Evolutionary conservation across 140 eudicot genomes (phyloP).

Genomic region (Oenanthe javanica): DNA sequence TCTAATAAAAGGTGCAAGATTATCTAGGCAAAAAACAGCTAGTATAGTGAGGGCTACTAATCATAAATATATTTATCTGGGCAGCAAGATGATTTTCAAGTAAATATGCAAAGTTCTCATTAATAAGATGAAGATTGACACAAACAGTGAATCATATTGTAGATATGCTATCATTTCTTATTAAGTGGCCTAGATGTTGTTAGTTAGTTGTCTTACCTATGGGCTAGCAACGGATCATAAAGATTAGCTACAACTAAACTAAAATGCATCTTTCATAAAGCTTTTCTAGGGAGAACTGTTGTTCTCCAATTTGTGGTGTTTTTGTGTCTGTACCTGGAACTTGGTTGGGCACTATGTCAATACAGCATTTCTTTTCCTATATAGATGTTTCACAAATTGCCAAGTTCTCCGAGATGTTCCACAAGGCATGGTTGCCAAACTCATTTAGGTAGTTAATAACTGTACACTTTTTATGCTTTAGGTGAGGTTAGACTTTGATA

Average conservation of each 20-base stretch:
- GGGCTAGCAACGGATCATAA: background rate
- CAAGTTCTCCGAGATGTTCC: background rate
- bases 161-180: background rate
- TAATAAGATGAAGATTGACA: background rate
- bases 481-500: background rate
- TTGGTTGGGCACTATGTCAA: constrained; percentile 9
- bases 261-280: background rate
- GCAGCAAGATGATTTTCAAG: background rate
- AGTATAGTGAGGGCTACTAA: background rate
- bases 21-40: background rate
- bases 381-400: background rate
- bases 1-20: background rate
- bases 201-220: constrained; percentile 1
- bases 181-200: background rate
- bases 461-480: background rate
- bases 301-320: constrained; percentile 5
- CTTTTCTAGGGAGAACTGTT: constrained; percentile 1
- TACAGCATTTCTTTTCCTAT: background rate
- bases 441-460: background rate
- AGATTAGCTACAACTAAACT: constrained; percentile 1
- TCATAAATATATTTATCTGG: background rate
- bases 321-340: background rate
- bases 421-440: constrained; percentile 4
- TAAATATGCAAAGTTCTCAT: background rate
- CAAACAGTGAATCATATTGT: background rate